phyloP scores from a whole-genome alignment of 805 yeast genomes.

The Candida xiaguanensis region DNA sequence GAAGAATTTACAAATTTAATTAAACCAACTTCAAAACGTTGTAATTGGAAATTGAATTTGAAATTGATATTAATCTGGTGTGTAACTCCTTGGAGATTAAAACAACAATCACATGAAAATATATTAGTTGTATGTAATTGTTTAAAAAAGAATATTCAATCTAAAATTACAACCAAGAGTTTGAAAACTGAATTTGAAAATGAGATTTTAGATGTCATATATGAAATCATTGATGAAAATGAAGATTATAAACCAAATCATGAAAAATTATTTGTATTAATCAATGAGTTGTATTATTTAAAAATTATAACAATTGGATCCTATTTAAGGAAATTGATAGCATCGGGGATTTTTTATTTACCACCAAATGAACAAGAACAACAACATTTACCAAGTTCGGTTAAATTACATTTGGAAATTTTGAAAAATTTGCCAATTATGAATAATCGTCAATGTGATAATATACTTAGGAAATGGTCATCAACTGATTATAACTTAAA shows the following conservation, averaged over 20 bases:
- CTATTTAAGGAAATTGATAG: constrained; percentile 75
- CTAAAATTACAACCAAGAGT: constrained; percentile 15
- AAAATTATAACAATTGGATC: constrained; percentile 56
- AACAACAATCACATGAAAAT: constrained; percentile 25
- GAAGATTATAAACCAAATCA: constrained; percentile 17
- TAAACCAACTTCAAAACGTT: constrained; percentile 17
- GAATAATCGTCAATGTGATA: constrained; percentile 52
- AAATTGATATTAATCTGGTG: constrained; percentile 38
- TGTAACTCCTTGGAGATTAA: constrained; percentile 32
- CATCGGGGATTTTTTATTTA: constrained; percentile 77
- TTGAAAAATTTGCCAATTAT: constrained; percentile 57
- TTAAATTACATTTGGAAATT: constrained; percentile 49
- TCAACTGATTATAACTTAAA: constrained; percentile 26
- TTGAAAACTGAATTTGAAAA: constrained; percentile 44
- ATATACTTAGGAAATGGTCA: constrained; percentile 50
- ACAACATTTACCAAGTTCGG: constrained; percentile 11
- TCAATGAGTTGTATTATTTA: constrained; percentile 48
- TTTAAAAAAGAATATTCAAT: constrained; percentile 38
- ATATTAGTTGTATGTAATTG: constrained; percentile 41
- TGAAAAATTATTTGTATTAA: constrained; percentile 38
- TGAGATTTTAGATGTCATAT: constrained; percentile 39
- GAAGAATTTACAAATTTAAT: constrained; percentile 26
- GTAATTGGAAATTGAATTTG: constrained; percentile 32
- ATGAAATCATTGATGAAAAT: constrained; percentile 23
- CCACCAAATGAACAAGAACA: constrained; percentile 29